Conservation (phyloP, 2,329 filamentous ascomycete genomes). For the Orbilia brochopaga region DNA sequence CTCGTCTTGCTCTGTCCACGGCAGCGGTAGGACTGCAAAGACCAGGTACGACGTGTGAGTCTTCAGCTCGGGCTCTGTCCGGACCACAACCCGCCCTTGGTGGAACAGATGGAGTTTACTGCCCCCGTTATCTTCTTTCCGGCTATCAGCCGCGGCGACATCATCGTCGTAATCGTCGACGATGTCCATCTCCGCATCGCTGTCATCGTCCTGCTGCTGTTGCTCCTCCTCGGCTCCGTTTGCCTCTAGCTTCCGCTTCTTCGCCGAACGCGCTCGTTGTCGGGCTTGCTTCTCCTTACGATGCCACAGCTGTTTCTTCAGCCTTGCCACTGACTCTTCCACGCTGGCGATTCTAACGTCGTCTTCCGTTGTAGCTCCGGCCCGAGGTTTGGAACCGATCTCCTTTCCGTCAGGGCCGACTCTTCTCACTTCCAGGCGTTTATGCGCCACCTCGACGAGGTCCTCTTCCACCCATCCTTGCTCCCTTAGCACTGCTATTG, state of each 20-base stretch:
- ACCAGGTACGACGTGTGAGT: conserved; percentile 97
- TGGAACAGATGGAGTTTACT: conserved; percentile 51
- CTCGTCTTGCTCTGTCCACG: conserved; percentile 86
- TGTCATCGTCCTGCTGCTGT: conserved; percentile 47
- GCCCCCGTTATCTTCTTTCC: conserved; percentile 22
- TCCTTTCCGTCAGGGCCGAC: conserved; percentile 75
- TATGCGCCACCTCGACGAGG: conserved; percentile 87
- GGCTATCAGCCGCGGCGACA: conserved; percentile 55
- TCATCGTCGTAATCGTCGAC: conserved; percentile 53
- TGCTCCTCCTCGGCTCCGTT: conserved; percentile 52
- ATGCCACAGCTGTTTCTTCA: conserved; percentile 59
- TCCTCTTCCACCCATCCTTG: conserved; percentile 89
- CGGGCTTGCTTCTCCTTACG: conserved; percentile 55
- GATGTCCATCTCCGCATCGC: conserved; percentile 48
- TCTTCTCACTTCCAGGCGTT: conserved; percentile 78
- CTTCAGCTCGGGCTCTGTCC: conserved; percentile 86
- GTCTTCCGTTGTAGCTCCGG: conserved; percentile 66
- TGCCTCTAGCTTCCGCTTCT: conserved; percentile 53
- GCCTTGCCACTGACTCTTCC: conserved; percentile 74
- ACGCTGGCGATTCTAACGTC: conserved; percentile 72
- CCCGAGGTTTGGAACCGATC: conserved; percentile 64
- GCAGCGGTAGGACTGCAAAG: conserved; percentile 85
- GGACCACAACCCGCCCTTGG: conserved; percentile 76
- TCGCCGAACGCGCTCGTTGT: conserved; percentile 33
- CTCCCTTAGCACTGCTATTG: conserved; percentile 77